Evolutionary conservation across 495 filamentous ascomycete species (phyloP), one percentile per base, ranked within the genome.

Genomic region (Penicillium maclennaniae): DNA sequence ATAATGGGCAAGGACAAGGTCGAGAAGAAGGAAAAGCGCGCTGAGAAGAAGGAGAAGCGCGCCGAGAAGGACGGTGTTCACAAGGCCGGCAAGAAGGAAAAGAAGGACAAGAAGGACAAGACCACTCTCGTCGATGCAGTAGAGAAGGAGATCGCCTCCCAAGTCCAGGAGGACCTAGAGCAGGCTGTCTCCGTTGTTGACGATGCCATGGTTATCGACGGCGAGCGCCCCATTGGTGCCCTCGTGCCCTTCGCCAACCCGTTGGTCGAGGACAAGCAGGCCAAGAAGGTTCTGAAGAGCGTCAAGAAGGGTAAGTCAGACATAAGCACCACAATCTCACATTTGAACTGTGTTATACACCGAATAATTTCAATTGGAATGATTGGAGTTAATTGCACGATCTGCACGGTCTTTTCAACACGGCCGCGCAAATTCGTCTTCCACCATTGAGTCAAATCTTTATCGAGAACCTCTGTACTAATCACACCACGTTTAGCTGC

Each of bases 241-340:
- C 69, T 96, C 45, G 92, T 97, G 42, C 91, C 91, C n/a, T 98
- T 97, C 67, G 95, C 93, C 52, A 78, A 85, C 57, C 93, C 95
- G 41, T 76, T 97, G 63, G 91, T 88, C 17, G 87, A 93, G 61
- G 91, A 96, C 63, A 96, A 96, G 81, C 72, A 79, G 21, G 82
- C 85, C 60, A 96, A 97, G 84, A 97, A 96, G 83, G 82, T 95
- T 36, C 74, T 92, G 63, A 95, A 95, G 80, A 83, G 82, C 28
- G 88, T 97, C 47, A 92, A 93, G 82, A 95, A 95, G 77, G 89
- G 93, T 96, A 79, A 45, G 79, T 57, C 16, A 17, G 14, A 2
- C 31, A 34, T 4, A 14, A 34, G 5, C 23, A 23, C 23, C 23
- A 2, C 23, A 23, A 23, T 5, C 14, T 34, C 31, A 4, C 8